A percentile compares a stretch with the other conserved stretches of the same genome.
These are phyloP conservation scores for Chaetomidium leptoderma DNA, from an alignment of 495 filamentous ascomycete genomes.

Conservation along the genomic window DNA sequence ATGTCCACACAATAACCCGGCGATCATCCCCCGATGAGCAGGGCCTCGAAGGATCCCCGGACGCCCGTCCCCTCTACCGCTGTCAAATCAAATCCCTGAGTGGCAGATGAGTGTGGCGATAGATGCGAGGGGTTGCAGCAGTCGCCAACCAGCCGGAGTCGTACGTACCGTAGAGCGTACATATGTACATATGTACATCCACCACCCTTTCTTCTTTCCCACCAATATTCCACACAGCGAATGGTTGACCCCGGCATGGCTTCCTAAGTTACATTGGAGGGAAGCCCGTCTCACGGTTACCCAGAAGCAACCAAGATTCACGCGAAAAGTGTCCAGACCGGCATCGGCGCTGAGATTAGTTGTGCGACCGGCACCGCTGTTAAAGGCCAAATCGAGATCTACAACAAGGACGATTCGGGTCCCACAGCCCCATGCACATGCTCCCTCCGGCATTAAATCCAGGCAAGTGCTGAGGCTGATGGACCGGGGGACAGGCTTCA, in stretches of 20 bases:
- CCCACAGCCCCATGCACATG: neutral
- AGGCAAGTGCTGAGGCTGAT: too few relatives aligned
- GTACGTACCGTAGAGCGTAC: too few relatives aligned
- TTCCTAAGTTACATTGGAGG: neutral
- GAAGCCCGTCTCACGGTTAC: neutral
- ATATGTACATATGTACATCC: too few relatives aligned
- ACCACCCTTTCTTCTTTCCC: neutral
- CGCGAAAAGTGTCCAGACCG: neutral
- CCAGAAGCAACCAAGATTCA: neutral
- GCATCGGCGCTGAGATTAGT: neutral
- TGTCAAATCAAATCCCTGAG: slow-evolving; percentile 5
- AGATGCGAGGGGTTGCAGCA: too few relatives aligned
- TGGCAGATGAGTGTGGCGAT: neutral
- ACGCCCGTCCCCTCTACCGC: neutral
- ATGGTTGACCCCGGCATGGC: neutral
- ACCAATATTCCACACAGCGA: neutral
- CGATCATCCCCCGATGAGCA: neutral
- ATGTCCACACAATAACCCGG: neutral
- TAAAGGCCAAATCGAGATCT: neutral
- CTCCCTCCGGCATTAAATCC: too few relatives aligned
- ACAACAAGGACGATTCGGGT: neutral
- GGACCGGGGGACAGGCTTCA: too few relatives aligned
- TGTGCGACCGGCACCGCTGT: too few relatives aligned
- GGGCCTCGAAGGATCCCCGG: neutral
- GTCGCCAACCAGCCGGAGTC: neutral